Evolutionary conservation across 2,329 filamentous ascomycete genomes (phyloP), one percentile per base, ranked within the genome.

Genomic region (Penicillium sclerotigenum): DNA sequence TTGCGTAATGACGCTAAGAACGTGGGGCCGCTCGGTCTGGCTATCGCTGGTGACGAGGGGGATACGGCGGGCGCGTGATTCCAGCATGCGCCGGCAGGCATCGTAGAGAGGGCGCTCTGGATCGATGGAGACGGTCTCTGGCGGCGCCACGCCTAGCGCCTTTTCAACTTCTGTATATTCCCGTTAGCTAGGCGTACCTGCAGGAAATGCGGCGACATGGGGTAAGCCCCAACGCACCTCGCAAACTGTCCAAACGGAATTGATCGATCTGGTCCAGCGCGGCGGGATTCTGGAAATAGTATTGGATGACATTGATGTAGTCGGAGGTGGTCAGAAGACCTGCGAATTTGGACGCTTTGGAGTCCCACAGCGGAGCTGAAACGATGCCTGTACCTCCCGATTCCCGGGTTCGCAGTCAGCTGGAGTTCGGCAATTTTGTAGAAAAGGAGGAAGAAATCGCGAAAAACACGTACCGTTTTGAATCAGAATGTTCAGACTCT

Each of bases 281-380:
- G 64, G 96, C 90, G 2, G 93, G 94, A 66, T 94, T 95, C 75
- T 97, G 92, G 81, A 91, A 97, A 80, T 99, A 97, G 77, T 99
- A 99, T 73, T 97, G 93, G 38, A 99, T 96, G 55, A 99, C 88
- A 70, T 99, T 99, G 77, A 99, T 95, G 74, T 94, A 99, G 77
- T 99, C 94, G 59, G 91, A 96, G 60, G 91, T 94, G 28, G 94
- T 99, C 63, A 99, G 82, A 47, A 99, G 84, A 37, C 94, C 94
- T 38, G 93, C 94, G 75, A 97, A 99, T 34, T 89, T 91, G 26
- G 92, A 96, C 4, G 87, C 90, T 63, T 89, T 88, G 26, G 93
- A 97, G 75, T 99, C 92, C 94, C 94, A 99, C 62, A 99, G 80
- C 48, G 94, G 94, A 50, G 94, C 94, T 29, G 94, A 99, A 54